phyloP scores from a whole-genome alignment of 2,329 filamentous ascomycete genomes.

The Alternaria sp. region DNA sequence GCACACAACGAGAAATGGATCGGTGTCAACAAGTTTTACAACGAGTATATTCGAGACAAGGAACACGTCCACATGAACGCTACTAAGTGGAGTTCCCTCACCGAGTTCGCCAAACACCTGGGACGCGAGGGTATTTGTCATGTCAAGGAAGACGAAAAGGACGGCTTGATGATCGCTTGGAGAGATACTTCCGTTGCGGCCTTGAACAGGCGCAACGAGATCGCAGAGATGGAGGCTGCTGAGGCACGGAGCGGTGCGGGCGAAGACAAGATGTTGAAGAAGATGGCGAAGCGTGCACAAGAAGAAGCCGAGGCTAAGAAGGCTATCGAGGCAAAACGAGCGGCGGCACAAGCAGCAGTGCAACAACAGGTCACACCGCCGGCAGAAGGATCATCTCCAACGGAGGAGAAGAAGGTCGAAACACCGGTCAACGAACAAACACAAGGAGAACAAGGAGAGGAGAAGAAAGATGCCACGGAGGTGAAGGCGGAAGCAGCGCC shows the following conservation, averaged over 20 bases:
- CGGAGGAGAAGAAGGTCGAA: slow-evolving; percentile 49
- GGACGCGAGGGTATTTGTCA: slow-evolving; percentile 86
- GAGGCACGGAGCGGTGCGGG: slow-evolving; percentile 91
- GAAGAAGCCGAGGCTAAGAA: slow-evolving; percentile 56
- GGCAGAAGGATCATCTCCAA: slow-evolving; percentile 34
- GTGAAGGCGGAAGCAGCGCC: slow-evolving; percentile 41
- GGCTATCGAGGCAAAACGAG: slow-evolving; percentile 51
- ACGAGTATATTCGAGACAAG: slow-evolving; percentile 62
- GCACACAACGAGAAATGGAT: slow-evolving; percentile 90
- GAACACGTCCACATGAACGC: slow-evolving; percentile 67
- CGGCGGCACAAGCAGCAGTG: slow-evolving; percentile 46
- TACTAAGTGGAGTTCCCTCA: slow-evolving; percentile 85
- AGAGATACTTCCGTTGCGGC: slow-evolving; percentile 91
- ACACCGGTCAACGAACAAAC: slow-evolving; percentile 76
- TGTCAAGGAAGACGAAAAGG: slow-evolving; percentile 82
- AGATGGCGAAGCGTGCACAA: slow-evolving; percentile 81
- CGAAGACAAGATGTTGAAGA: slow-evolving; percentile 80
- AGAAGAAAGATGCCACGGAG: slow-evolving; percentile 66
- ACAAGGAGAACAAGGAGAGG: slow-evolving; percentile 82
- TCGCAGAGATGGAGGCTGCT: slow-evolving; percentile 81
- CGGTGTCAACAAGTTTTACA: slow-evolving; percentile 91
- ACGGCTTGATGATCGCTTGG: slow-evolving; percentile 87
- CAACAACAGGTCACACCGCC: slow-evolving; percentile 44
- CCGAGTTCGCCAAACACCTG: slow-evolving; percentile 87
- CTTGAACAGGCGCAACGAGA: slow-evolving; percentile 77